Evolutionary conservation across 192 early-diverging fungal genomes (phyloP), one percentile per base, ranked within the genome.

Genomic region (Ambispora gerdemannii): DNA sequence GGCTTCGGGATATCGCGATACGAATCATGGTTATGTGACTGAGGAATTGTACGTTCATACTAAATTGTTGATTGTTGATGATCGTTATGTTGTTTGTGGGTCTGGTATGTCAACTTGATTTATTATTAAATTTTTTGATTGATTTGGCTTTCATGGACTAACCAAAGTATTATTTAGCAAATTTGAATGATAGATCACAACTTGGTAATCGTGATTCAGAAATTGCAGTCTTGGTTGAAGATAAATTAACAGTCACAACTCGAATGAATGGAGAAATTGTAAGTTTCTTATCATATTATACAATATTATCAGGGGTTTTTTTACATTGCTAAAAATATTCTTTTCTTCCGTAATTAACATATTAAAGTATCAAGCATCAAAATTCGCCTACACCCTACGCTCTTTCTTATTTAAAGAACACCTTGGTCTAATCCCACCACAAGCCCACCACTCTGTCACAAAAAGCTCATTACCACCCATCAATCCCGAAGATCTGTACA

Each of bases 111-210:
- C 10, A 10, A 32, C 4, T 22, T 49, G 38, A 15, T 32, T 7
- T n/a, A 59, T 6, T 60, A 20, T 31, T 33, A 19, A 30, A 25
- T 10, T 1, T 13, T 22, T 31, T 22, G 13, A 10, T 25, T 47
- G 10, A 0, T 60, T 65, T 47, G 1, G 50, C 4, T 36, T 38
- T 62, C 10, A 4, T n/a, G n/a, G n/a, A n/a, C n/a, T n/a, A n/a
- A n/a, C n/a, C n/a, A n/a, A n/a, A n/a, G n/a, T 53, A 52, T 24
- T 38, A 35, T 38, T 19, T 60, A 79, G 91, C 93, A 43, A 96
- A 96, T 74, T 84, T 96, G 74, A 96, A 96, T 74, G 94, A 96
- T 79, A 89, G 94, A 3, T 96, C 94, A 0, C 92, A 92, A 79
- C 76, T 87, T 50, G 94, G 94, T 35, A 87, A 87, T 67, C 89